Evolutionary conservation across 805 yeast species (phyloP), one percentile per base, ranked within the genome.

Genomic region (Tetrapisispora pingtungensis): DNA sequence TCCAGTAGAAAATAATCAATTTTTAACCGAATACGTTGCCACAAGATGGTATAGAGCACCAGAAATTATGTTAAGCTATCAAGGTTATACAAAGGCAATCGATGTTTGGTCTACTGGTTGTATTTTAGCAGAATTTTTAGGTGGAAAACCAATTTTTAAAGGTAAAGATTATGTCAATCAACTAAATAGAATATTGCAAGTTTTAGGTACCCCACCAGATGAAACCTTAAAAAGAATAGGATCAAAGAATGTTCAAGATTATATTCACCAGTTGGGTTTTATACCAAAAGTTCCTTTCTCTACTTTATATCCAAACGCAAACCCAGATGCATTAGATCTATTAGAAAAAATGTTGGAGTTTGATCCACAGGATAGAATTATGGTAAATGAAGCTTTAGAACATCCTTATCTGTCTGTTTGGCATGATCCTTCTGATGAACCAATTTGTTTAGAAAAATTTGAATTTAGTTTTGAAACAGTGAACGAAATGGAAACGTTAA

Each of bases 1-100:
- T 56, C 84, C 88, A 0, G 89, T 81, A 48, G 84, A 81, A 54
- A 87, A 88, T 54, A 84, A 84, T 28, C 97, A 96, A n/a, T 90
- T 87, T 57, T 69, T 90, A 71, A 93, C 98, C 1, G 97, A 90
- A 64, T 93, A 93, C 61, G 98, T 93, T 24, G 97, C 98, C 28
- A 93, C 98, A 1, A 75, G 98, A 62, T 93, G 98, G 98, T 93
- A 93, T 65, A 73, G 98, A 53, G 98, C 98, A 3, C 98, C 98
- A 0, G 98, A 93, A 60, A 88, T 93, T 65, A 90, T 93, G 88
- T 72, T 93, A 44, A 82, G 94, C 51, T 87, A 85, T 69, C 95
- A 93, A 62, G 86, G 89, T 47, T 90, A 90, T 64, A 85, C 97
- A 6, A 89, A 87, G 67, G 96, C 98, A 20, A 90, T 93, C 47